Evolutionary conservation across 176 grass and related monocot genomes (phyloP).

Genomic region (Ensete glaucum): DNA sequence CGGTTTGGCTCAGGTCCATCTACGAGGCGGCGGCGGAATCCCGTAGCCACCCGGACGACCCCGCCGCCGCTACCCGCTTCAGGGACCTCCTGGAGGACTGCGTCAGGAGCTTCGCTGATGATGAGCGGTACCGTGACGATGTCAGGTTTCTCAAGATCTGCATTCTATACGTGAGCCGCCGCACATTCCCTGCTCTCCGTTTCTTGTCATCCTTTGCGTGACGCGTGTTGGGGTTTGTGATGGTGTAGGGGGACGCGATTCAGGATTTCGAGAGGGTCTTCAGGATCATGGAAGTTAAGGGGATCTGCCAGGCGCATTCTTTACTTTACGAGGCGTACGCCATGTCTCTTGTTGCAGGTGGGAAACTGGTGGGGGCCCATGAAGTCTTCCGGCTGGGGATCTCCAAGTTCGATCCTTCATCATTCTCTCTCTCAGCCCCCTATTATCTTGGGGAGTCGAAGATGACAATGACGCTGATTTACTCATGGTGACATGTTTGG

Average conservation of each 20-base stretch:
- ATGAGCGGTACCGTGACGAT: slow-evolving; percentile 57
- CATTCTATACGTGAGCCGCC: slow-evolving; percentile 67
- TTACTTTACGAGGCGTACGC: slow-evolving; percentile 83
- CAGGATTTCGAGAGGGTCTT: slow-evolving; percentile 46
- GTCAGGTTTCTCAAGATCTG: slow-evolving; percentile 74
- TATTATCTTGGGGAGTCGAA: not conserved
- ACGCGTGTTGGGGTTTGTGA: not conserved
- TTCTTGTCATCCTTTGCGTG: not conserved
- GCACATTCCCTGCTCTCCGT: not conserved
- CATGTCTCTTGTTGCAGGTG: slow-evolving; percentile 36
- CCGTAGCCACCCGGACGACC: slow-evolving; percentile 18
- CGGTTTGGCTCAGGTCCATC: slow-evolving; percentile 58
- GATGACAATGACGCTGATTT: slow-evolving; percentile 17
- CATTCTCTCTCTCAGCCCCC: not conserved
- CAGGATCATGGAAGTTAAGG: slow-evolving; percentile 44
- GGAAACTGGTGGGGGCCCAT: slow-evolving; percentile 50
- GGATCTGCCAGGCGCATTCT: slow-evolving; percentile 55
- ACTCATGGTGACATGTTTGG: slow-evolving; percentile 2
- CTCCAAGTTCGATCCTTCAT: slow-evolving; percentile 40
- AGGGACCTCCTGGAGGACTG: slow-evolving; percentile 51
- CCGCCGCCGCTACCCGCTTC: slow-evolving; percentile 16
- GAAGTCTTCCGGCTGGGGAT: slow-evolving; percentile 47
- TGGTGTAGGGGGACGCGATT: slow-evolving; percentile 53
- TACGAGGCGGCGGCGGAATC: slow-evolving; percentile 35
- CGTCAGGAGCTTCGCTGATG: slow-evolving; percentile 45